Evolutionary conservation across 1,139 yeast genomes (phyloP), one percentile per base, ranked within the genome.

Genomic region (Meyerozyma sp.): DNA sequence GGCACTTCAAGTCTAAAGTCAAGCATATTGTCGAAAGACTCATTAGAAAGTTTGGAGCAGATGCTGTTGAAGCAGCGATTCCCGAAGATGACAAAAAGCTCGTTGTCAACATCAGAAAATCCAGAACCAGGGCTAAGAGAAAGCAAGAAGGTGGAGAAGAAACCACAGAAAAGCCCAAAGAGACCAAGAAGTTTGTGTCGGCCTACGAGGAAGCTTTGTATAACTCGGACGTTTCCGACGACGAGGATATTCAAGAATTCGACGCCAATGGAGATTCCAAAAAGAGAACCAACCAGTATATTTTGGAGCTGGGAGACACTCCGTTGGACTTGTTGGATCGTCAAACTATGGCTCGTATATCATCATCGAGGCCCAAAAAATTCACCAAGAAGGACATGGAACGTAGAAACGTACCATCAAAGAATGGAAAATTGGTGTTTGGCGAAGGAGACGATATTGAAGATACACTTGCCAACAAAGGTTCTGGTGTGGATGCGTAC

Each of bases 1-100:
- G 95, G 36, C 96, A 90, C 59, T 91, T 94, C 75, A 89, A 88
- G 62, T 79, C 90, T 26, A 91, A 88, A 65, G 94, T 93, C 37
- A 89, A 89, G 68, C 97, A 93, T 58, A 85, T 93, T 48, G 73
- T 93, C 49, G 98, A 93, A 71, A 80, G 98, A 58, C 72, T 93
- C 57, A 79, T 93, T 44, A 81, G 98, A 63, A 83, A 90, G 58
- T 90, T 88, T 59, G 97, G 98, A 14, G 77, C 80, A 50, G 97
- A 90, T 32, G 77, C 71, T 32, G 78, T 93, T 45, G 96, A 86
- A 58, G 70, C 70, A 43, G 80, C 81, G 42, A 90, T 93, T 66
- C 99, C 99, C 13, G 96, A 70, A 61, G 91, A 83, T 45, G 98
- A 94, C 59, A 74, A 70, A 59, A 91, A 87, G 62, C 73, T 94